phyloP scores from a whole-genome alignment of 306 rosid species.

The Casuarina glauca region DNA sequence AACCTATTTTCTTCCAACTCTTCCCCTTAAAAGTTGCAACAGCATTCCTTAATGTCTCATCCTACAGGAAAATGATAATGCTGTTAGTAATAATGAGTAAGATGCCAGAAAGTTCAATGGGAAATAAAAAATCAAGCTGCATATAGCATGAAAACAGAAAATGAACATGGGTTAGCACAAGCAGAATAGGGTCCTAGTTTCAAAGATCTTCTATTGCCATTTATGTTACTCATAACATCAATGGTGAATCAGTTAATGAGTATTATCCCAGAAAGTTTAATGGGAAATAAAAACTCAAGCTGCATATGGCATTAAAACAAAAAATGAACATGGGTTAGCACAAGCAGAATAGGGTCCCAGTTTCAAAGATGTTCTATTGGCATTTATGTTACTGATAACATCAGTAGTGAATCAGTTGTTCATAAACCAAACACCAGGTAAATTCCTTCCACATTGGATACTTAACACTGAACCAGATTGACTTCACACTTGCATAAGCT shows the following conservation, averaged over 20 bases:
- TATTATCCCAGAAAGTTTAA: background rate
- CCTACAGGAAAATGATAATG: slow-evolving; percentile 52
- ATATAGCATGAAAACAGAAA: background rate
- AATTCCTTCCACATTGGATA: slow-evolving; percentile 2
- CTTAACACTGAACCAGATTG: slow-evolving; percentile 7
- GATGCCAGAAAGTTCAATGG: background rate
- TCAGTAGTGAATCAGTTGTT: slow-evolving; percentile 2
- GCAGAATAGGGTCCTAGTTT: background rate
- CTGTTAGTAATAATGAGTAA: slow-evolving; percentile 14
- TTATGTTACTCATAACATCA: background rate
- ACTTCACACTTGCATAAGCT: slow-evolving; percentile 30
- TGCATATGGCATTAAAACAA: background rate
- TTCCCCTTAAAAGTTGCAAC: slow-evolving; percentile 85
- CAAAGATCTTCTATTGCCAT: slow-evolving; percentile 8
- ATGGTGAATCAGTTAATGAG: slow-evolving; percentile 7
- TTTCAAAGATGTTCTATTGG: slow-evolving; percentile 5
- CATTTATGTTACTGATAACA: background rate
- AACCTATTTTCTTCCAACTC: slow-evolving; percentile 99
- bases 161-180: background rate
- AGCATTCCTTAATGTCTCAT: slow-evolving; percentile 91
- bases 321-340: background rate
- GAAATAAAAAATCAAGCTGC: background rate
- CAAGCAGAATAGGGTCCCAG: background rate
- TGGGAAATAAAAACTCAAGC: background rate
- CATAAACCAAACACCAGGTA: background rate